These are phyloP conservation scores for Oryza rufipogon DNA, from an alignment of 176 grass and related monocot genomes.

Conservation along the genomic window DNA sequence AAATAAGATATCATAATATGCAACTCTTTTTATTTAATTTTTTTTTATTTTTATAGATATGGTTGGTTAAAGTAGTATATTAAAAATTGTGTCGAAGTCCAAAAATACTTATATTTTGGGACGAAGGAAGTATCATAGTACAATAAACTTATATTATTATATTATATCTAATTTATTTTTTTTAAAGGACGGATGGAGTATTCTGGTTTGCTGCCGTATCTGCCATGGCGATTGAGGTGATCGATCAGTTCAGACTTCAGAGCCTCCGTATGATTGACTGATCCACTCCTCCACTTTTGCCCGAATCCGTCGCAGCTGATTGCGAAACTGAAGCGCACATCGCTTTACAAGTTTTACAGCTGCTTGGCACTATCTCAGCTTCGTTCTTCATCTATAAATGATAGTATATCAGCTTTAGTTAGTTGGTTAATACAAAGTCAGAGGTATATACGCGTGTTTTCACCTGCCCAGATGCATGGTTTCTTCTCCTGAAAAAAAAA, in stretches of 20 bases:
- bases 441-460: neutral
- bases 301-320: neutral
- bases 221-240: neutral
- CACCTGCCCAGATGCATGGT: neutral
- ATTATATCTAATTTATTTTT: no score
- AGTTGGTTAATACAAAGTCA: neutral
- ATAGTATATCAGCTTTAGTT: neutral
- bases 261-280: no score
- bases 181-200: no score
- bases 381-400: neutral
- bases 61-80: no score
- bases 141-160: no score
- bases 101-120: no score
- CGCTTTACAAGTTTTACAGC: slow-evolving; percentile 23
- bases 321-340: neutral
- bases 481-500: neutral
- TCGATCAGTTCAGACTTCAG: neutral
- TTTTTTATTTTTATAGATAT: no score
- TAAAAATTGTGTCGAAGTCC: rapidly evolving
- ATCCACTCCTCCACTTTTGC: neutral
- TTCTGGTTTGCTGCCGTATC: neutral
- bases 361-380: neutral
- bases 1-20: no score
- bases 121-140: no score
- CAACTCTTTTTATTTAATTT: no score